phyloP scores from a whole-genome alignment of 139 green algal species.

The Coelastrella sp. region DNA sequence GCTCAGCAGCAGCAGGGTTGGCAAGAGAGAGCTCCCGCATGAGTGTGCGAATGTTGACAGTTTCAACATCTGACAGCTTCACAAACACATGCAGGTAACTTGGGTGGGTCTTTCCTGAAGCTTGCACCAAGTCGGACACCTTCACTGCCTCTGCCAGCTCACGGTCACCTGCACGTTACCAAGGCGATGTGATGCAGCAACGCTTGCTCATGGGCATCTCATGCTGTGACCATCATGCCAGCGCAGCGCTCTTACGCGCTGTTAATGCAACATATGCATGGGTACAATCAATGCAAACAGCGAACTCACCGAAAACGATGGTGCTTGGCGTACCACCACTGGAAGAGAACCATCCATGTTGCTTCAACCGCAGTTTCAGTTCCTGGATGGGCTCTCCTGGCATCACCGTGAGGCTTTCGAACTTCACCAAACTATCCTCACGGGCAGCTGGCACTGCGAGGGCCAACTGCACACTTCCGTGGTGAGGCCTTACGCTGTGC shows the following conservation, averaged over 20 bases:
- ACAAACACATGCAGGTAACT: slow-evolving; percentile 54
- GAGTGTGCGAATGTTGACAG: slow-evolving; percentile 40
- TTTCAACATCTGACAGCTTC: slow-evolving; percentile 49
- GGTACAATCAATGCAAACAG: no score
- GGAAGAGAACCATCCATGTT: slow-evolving; percentile 18
- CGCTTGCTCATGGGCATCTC: no score
- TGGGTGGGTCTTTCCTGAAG: slow-evolving; percentile 10
- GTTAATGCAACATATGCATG: no score
- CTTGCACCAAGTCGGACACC: slow-evolving; percentile 27
- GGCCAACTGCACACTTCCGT: slow-evolving; percentile 1
- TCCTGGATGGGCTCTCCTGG: slow-evolving; percentile 30
- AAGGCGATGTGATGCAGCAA: no score
- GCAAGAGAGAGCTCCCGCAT: slow-evolving; percentile 41
- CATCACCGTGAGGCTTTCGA: slow-evolving; percentile 17
- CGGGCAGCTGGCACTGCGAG: background rate
- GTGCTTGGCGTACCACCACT: background rate
- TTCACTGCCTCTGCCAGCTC: slow-evolving; percentile 42
- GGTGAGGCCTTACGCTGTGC: background rate
- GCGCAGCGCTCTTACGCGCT: no score
- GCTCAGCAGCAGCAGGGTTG: slow-evolving; percentile 7
- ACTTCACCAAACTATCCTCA: background rate
- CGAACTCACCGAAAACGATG: slow-evolving; percentile 26
- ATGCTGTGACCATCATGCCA: no score
- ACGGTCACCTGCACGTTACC: slow-evolving; percentile 39
- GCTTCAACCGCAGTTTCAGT: slow-evolving; percentile 22